Evolutionary conservation across 495 filamentous ascomycete species (phyloP).

Genomic region (Aspergillus biplanus): DNA sequence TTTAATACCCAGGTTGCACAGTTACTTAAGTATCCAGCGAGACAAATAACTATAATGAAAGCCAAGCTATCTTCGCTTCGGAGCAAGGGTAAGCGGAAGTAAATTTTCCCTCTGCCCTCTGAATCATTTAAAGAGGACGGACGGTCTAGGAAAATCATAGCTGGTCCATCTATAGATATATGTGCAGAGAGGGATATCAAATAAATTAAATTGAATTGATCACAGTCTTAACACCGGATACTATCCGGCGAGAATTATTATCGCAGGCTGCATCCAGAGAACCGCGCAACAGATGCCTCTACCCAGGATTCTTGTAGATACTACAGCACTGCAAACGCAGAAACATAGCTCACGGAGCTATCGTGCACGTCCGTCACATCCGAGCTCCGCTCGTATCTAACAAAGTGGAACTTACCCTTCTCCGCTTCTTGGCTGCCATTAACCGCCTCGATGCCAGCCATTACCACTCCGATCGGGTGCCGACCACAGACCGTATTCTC

Average conservation of each 20-base stretch:
- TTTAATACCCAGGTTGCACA: background rate
- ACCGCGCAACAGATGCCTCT: background rate
- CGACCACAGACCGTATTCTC: conserved; percentile 93
- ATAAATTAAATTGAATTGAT: background rate
- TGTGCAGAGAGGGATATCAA: background rate
- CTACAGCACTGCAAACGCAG: conserved; percentile 48
- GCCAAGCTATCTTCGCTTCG: background rate
- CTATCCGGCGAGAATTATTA: background rate
- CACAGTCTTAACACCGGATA: background rate
- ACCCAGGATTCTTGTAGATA: background rate
- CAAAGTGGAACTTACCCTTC: conserved; percentile 75
- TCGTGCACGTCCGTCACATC: conserved; percentile 71
- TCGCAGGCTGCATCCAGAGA: background rate
- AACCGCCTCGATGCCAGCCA: conserved; percentile 79
- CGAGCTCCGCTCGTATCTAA: conserved; percentile 89
- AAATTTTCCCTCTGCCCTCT: background rate
- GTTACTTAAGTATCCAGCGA: background rate
- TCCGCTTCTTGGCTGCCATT: conserved; percentile 35
- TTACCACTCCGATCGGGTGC: conserved; percentile 93
- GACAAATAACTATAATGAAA: background rate
- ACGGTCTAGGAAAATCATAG: background rate
- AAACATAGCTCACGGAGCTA: conserved; percentile 92
- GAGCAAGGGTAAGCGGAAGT: background rate
- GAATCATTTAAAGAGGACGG: background rate
- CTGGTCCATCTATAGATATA: too few species aligned